These are phyloP conservation scores for Coniochaeta sp. DNA, from an alignment of 2,329 filamentous ascomycete species.

Conservation along the genomic window DNA sequence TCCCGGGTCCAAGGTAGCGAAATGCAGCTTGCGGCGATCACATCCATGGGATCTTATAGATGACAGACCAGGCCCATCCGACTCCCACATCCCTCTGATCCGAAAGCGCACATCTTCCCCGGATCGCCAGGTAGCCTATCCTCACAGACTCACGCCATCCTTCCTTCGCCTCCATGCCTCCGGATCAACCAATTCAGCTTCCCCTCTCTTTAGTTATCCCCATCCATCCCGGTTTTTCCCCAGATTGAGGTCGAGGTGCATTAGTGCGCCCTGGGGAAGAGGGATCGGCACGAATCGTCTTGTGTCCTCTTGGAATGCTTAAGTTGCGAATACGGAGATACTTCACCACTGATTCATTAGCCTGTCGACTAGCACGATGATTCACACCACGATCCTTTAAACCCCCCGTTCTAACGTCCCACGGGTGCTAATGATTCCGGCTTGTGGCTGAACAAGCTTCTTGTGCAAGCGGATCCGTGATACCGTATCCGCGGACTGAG, in stretches of 20 bases:
- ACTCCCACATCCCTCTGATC: not conserved
- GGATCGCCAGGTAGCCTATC: not conserved
- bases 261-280: not conserved
- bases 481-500: no score
- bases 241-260: not conserved
- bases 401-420: not conserved
- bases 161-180: not conserved
- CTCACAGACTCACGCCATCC: not conserved
- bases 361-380: not conserved
- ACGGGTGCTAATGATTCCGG: not conserved
- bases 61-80: not conserved
- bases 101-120: not conserved
- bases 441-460: no score
- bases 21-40: not conserved
- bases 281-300: not conserved
- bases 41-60: not conserved
- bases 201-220: no score
- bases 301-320: not conserved
- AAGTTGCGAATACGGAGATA: not conserved
- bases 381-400: not conserved
- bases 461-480: no score
- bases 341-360: not conserved
- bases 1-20: not conserved
- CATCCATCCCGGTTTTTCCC: no score
- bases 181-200: no score